Evolutionary conservation across 768 basidiomycete species (phyloP).

Genomic region (Kwoniella pini): DNA sequence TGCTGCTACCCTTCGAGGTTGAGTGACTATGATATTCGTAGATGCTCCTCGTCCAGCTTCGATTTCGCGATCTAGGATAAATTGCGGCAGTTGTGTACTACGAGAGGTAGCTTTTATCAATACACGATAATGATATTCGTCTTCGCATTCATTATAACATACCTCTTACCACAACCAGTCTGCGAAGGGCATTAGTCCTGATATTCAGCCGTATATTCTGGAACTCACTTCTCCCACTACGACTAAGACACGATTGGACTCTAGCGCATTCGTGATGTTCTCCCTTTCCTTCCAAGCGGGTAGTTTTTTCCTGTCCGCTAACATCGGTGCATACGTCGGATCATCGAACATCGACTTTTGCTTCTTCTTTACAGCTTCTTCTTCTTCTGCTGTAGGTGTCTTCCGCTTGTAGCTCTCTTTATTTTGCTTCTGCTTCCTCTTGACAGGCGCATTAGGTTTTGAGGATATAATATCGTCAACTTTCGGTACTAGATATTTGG

Average conservation of each 20-base stretch:
- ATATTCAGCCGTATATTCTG: too few relatives aligned
- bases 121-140: not conserved
- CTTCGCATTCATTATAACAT: not conserved
- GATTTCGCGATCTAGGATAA: constrained; percentile 82
- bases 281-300: constrained; percentile 74
- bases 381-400: constrained; percentile 39
- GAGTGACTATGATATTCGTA: constrained; percentile 79
- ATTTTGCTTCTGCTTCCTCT: constrained; percentile 23
- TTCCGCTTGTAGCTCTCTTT: constrained; percentile 28
- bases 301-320: constrained; percentile 63
- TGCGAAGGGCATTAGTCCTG: constrained; percentile 16
- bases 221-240: constrained; percentile 85
- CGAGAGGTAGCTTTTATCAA: not conserved
- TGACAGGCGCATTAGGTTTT: constrained; percentile 4
- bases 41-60: constrained; percentile 62
- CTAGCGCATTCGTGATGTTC: constrained; percentile 65
- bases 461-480: constrained; percentile 21
- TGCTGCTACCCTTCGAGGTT: constrained; percentile 85
- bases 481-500: constrained; percentile 62
- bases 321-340: constrained; percentile 63
- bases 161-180: constrained; percentile 74
- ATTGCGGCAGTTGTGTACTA: constrained; percentile 71
- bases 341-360: constrained; percentile 60
- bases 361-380: constrained; percentile 52
- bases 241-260: constrained; percentile 68